Evolutionary conservation across 225 moss, liverwort and hornwort species (phyloP), one percentile per base, ranked within the genome.

Genomic region (Sphagnum contortum): DNA sequence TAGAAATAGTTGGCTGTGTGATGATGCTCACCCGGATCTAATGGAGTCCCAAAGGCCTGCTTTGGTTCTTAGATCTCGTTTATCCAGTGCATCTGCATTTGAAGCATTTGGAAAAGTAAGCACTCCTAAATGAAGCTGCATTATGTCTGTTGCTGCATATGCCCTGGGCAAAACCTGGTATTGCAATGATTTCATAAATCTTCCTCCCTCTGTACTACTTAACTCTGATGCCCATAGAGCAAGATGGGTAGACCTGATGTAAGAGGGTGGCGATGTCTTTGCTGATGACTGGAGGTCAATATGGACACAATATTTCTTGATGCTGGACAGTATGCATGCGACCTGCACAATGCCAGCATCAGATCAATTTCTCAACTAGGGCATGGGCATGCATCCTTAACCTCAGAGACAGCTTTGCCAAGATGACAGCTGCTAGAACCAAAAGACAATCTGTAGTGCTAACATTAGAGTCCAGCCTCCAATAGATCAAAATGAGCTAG

Each of bases 31-130:
- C 90, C 96, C 96, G 80, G 90, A 92, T 81, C 90, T 92, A 76
- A 98, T 88, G 59, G 96, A 92, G 79, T 98, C 96, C 96, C 96
- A 98, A 52, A 98, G 77, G 76, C 96, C 89, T 65, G 87, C 79
- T 72, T 84, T 92, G 64, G 84, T 77, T 75, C 80, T 83, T 74
- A 87, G 76, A 64, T 85, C 83, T 74, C 81, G 73, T 76, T 76
- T 85, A 73, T 76, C 74, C 67, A 78, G 69, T 67, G 73, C 78
- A 76, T 73, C 84, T 52, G 52, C 52, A 5, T 6, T 52, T 52
- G 6, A 6, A 52, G 6, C 52, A 52, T 52, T 52, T 76, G 76
- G 69, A 73, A 75, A 73, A 75, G 73, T 74, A 64, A 70, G 78
- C 48, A 8, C 5, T 44, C 6, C 51, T 44, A 6, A 50, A 50